Conservation (phyloP, 345 rosid species). For the Nephelium lappaceum region DNA sequence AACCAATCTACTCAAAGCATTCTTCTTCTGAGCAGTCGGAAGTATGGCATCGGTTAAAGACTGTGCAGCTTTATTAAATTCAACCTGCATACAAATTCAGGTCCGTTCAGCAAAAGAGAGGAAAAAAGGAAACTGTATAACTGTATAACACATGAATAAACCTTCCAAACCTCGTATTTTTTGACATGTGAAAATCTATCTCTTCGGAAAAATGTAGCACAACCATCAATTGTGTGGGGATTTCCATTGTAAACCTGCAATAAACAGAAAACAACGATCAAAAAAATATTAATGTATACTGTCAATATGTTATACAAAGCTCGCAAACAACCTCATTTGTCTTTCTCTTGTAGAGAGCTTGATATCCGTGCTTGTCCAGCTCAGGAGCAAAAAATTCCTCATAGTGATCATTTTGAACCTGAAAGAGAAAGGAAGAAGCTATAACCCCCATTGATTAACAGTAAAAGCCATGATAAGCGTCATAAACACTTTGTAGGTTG, state of each 20-base stretch:
- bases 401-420: conserved; percentile 96
- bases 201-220: conserved; percentile 95
- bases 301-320: background rate
- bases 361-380: conserved; percentile 95
- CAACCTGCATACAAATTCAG: conserved; percentile 61
- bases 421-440: conserved; percentile 27
- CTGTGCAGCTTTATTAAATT: conserved; percentile 98
- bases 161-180: conserved; percentile 81
- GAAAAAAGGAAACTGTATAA: conserved; percentile 14
- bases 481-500: background rate
- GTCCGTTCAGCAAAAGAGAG: conserved; percentile 24
- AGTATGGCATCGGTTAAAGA: conserved; percentile 90
- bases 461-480: background rate
- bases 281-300: background rate
- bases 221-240: conserved; percentile 71
- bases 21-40: conserved; percentile 79
- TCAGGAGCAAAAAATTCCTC: conserved; percentile 90
- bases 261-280: background rate
- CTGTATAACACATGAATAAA: conserved; percentile 2
- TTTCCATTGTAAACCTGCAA: conserved; percentile 76
- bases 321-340: conserved; percentile 73
- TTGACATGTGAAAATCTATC: conserved; percentile 97
- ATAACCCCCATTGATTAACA: background rate
- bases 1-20: conserved; percentile 83
- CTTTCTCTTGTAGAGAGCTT: conserved; percentile 83